Conservation (phyloP, 2,329 filamentous ascomycete species). For the Blastomyces emzantsi region DNA sequence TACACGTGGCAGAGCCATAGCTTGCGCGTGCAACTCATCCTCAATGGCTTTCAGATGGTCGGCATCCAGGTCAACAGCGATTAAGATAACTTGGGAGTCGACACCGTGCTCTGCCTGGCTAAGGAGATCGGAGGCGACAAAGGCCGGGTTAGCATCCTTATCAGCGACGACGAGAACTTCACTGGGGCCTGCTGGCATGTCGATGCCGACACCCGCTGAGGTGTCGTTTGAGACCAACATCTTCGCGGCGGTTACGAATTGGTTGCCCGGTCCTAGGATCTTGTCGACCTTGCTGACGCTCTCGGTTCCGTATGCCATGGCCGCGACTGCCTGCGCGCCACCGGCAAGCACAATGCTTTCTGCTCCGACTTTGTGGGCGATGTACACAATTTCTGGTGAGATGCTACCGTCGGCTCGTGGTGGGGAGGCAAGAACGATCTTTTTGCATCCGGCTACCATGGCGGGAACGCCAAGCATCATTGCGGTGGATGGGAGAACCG, state of each 20-base stretch:
- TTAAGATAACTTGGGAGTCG: conserved; percentile 88
- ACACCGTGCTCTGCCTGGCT: conserved; percentile 96
- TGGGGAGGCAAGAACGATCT: conserved; percentile 86
- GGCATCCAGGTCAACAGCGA: conserved; percentile 72
- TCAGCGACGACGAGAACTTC: conserved; percentile 97
- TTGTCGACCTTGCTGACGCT: conserved; percentile 96
- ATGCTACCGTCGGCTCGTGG: conserved; percentile 81
- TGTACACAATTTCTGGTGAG: conserved; percentile 95
- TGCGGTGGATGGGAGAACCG: conserved; percentile 91
- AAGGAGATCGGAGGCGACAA: conserved; percentile 88
- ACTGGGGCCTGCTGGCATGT: conserved; percentile 96
- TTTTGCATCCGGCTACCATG: conserved; percentile 93
- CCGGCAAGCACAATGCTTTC: conserved; percentile 94
- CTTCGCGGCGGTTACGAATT: conserved; percentile 97
- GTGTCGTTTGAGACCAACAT: conserved; percentile 98
- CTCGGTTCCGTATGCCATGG: conserved; percentile 95
- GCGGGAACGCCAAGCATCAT: conserved; percentile 97
- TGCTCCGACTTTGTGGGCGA: conserved; percentile 91
- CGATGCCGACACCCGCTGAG: conserved; percentile 87
- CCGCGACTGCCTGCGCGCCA: conserved; percentile 89
- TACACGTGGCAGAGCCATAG: conserved; percentile 75
- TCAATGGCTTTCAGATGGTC: conserved; percentile 72
- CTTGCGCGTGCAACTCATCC: conserved; percentile 81
- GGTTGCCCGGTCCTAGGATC: conserved; percentile 94
- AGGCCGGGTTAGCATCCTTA: conserved; percentile 76